Evolutionary conservation across 2,329 filamentous ascomycete genomes (phyloP), one percentile per base, ranked within the genome.

Genomic region (Chalara sp.): DNA sequence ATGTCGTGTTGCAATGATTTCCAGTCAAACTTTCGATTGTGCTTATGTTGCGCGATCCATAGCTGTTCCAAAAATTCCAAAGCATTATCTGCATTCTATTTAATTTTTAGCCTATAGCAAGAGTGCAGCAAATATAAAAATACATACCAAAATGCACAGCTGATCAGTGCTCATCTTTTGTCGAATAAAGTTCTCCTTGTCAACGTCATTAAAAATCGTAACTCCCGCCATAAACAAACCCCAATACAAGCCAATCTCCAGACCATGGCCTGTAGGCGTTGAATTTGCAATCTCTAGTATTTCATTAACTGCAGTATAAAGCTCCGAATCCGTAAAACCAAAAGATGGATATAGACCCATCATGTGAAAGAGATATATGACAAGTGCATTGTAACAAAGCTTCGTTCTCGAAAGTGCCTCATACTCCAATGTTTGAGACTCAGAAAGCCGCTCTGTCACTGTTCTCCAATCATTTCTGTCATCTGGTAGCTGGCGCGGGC

Each of bases 201-300:
- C 49, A 21, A 52, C 41, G 50, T 64, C 57, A 44, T 64, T 63
- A 31, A 60, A 62, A 8, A 63, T 50, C 13, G 58, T 57, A 29
- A 60, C 51, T 2, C 62, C 62, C 32, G 59, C 61, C 51, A 62
- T 63, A 47, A 65, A 65, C 10, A 65, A 41, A 1, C 60, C 62
- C 57, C 57, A 65, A 47, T 65, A 63, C n/a, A 63, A 46, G 3
- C 61, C 62, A 61, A 65, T 63, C 44, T 65, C 61, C 12, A 65
- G 46, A 4, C 62, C 62, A 53, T 61, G 61, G 4, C 62, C 62
- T 32, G 61, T 56, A 1, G 62, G 62, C 4, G 57, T 65, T 42
- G 62, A 61, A 10, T 53, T 53, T 11, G 58, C 61, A 51, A 63
- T 62, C 11, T 63, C 58, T 11, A 6, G 64, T 46, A 37, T 64